Conservation (phyloP, 2,329 filamentous ascomycete species). For the Paecilomyces sp. region DNA sequence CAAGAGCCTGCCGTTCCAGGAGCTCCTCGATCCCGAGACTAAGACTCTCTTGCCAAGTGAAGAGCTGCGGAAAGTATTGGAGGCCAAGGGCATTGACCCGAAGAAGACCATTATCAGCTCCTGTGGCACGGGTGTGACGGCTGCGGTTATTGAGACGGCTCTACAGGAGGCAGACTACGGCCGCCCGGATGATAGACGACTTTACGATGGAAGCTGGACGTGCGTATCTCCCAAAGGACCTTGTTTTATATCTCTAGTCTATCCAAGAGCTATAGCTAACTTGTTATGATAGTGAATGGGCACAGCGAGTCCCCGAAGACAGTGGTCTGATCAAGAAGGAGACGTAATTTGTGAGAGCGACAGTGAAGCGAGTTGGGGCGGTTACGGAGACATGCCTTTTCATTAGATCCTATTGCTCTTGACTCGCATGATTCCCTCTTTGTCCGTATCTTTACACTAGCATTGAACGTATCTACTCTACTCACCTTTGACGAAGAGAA, state of each 20-base stretch:
- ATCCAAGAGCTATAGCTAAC: neutral
- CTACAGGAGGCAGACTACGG: constrained; percentile 72
- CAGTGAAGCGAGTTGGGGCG: neutral
- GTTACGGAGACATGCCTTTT: neutral
- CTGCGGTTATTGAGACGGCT: constrained; percentile 82
- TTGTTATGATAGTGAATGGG: constrained; percentile 39
- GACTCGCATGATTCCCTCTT: neutral
- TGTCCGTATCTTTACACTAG: neutral
- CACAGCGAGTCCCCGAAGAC: constrained; percentile 39
- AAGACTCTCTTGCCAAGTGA: constrained; percentile 70
- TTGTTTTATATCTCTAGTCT: neutral
- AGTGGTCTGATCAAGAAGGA: constrained; percentile 40
- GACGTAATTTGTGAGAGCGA: neutral
- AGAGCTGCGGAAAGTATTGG: constrained; percentile 68
- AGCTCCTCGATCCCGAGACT: constrained; percentile 72
- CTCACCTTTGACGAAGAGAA: neutral
- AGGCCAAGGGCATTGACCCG: constrained; percentile 71
- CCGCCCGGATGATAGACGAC: constrained; percentile 56
- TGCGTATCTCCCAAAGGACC: constrained; percentile 45
- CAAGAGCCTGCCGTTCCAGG: constrained; percentile 71
- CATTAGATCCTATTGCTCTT: neutral
- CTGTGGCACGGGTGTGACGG: constrained; percentile 92
- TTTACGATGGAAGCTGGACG: constrained; percentile 99
- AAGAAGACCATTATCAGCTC: constrained; percentile 75
- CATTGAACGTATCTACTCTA: neutral